Evolutionary conservation across 345 rosid species (phyloP).

Genomic region (Durio zibethinus): DNA sequence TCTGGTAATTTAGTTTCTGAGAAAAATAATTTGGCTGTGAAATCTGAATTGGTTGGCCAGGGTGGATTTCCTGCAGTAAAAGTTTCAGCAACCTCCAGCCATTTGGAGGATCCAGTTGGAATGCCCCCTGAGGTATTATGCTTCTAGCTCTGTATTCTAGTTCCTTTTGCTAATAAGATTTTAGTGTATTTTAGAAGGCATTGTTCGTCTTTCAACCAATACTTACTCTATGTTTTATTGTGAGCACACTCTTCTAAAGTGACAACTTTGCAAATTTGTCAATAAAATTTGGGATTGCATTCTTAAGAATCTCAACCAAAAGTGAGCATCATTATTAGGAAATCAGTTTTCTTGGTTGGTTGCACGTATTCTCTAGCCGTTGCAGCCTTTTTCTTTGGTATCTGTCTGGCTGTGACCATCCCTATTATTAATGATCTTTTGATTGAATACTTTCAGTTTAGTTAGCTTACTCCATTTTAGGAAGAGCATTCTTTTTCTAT

Average conservation of each 20-base stretch:
- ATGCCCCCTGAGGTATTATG: conserved; percentile 87
- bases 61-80: conserved; percentile 30
- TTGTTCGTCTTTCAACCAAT: background rate
- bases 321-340: background rate
- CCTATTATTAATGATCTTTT: background rate
- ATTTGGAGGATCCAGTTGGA: conserved; percentile 62
- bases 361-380: conserved; percentile 1
- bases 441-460: background rate
- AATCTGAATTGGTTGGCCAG: conserved; percentile 35
- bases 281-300: conserved; percentile 6
- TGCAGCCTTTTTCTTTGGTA: background rate
- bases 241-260: background rate
- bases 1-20: conserved; percentile 31
- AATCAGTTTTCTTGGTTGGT: background rate
- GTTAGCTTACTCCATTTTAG: conserved; percentile 1
- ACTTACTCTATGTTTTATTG: background rate
- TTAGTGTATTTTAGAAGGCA: background rate
- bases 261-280: background rate
- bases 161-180: background rate
- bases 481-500: background rate
- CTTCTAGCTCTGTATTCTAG: background rate
- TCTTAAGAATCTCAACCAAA: conserved; percentile 2
- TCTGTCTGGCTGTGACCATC: background rate
- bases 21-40: conserved; percentile 34
- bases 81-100: conserved; percentile 27